Conservation (phyloP, 2,329 filamentous ascomycete species). For the Trichoderma pleuroti region DNA sequence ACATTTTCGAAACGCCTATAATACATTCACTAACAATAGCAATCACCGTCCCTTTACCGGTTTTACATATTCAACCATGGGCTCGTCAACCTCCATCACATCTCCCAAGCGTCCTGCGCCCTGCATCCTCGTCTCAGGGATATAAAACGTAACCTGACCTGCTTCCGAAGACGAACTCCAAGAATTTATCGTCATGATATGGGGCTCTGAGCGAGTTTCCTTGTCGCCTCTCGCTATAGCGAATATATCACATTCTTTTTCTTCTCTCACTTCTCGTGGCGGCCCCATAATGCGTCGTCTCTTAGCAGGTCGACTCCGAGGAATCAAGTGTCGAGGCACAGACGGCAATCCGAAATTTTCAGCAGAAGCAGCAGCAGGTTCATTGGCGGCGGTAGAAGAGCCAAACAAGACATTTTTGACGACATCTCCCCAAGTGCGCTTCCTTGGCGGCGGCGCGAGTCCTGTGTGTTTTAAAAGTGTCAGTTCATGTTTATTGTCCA, state of each 20-base stretch:
- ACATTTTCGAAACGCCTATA: neutral
- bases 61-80: neutral
- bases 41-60: neutral
- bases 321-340: neutral
- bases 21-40: neutral
- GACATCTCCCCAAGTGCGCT: neutral
- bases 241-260: neutral
- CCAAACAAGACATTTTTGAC: neutral
- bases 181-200: neutral
- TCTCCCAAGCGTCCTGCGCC: neutral
- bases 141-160: slow-evolving; percentile 8
- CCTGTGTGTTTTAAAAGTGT: neutral
- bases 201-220: neutral
- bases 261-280: neutral
- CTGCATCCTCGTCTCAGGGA: neutral
- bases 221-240: neutral
- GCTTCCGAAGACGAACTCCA: neutral
- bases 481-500: neutral
- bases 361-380: neutral
- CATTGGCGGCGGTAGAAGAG: neutral
- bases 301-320: slow-evolving; percentile 9
- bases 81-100: neutral
- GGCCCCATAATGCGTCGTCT: neutral
- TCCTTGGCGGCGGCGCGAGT: neutral
- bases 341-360: neutral